A percentile compares a stretch with the other conserved stretches of the same genome.
These are phyloP conservation scores for Epichloe sp. DNA, from an alignment of 2,329 filamentous ascomycete genomes.

Conservation along the genomic window DNA sequence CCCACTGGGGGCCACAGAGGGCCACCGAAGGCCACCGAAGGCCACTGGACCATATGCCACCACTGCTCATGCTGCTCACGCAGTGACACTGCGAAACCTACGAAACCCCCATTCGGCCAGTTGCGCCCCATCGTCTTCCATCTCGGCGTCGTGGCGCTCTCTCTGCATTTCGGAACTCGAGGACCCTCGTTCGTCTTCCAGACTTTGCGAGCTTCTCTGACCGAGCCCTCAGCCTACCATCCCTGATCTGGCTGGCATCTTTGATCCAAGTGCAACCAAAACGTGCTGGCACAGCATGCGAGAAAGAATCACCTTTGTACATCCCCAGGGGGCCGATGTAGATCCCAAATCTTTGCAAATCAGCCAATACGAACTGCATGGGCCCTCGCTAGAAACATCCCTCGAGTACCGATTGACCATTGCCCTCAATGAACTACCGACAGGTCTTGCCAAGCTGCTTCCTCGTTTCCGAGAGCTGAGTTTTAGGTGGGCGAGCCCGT, in stretches of 20 bases:
- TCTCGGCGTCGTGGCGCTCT: neutral
- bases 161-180: too few relatives aligned
- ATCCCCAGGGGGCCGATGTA: slow-evolving; percentile 48
- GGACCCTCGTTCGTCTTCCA: neutral
- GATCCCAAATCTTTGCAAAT: slow-evolving; percentile 52
- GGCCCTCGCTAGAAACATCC: slow-evolving; percentile 48
- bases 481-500: slow-evolving; percentile 60
- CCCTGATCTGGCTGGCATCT: neutral
- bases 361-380: slow-evolving; percentile 38
- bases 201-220: neutral
- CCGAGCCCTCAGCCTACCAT: neutral
- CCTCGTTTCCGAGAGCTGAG: slow-evolving; percentile 58
- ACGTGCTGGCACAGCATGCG: slow-evolving; percentile 40
- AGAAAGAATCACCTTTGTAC: slow-evolving; percentile 68
- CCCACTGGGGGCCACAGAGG: too few relatives aligned
- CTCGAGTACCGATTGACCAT: slow-evolving; percentile 73
- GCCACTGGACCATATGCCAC: neutral
- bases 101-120: neutral
- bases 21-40: neutral
- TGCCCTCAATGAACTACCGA: slow-evolving; percentile 58
- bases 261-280: neutral
- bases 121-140: neutral
- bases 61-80: neutral
- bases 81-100: too few relatives aligned
- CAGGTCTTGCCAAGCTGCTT: slow-evolving; percentile 49